Conservation (phyloP, 2,329 filamentous ascomycete genomes). For the Penicillium griseofulvum region DNA sequence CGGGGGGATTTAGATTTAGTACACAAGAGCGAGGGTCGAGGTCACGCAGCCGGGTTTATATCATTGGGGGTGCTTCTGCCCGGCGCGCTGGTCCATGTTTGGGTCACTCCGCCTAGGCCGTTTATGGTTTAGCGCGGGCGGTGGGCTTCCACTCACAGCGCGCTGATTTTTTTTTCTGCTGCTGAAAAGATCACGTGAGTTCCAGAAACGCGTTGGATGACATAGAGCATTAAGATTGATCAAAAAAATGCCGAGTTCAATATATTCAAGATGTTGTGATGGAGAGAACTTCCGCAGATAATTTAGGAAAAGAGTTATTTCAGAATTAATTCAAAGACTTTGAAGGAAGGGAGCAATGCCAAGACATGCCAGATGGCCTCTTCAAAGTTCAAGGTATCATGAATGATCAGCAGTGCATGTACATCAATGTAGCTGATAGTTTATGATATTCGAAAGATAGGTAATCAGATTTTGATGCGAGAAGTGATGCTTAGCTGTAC, state of each 20-base stretch:
- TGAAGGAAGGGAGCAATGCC: slow-evolving; percentile 19
- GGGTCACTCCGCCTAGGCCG: slow-evolving; percentile 33
- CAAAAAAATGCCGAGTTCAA: not conserved
- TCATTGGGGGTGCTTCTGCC: slow-evolving; percentile 42
- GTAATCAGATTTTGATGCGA: not conserved
- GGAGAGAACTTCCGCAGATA: not conserved
- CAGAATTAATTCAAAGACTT: not conserved
- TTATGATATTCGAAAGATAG: not conserved
- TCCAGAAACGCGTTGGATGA: slow-evolving; percentile 9
- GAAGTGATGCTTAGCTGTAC: too few species aligned
- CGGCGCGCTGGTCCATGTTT: slow-evolving; percentile 44
- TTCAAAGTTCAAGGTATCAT: slow-evolving; percentile 14
- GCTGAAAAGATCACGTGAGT: slow-evolving; percentile 18
- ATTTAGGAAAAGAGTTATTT: not conserved
- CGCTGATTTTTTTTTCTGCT: slow-evolving; percentile 23
- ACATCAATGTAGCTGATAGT: not conserved
- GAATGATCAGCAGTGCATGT: slow-evolving; percentile 15
- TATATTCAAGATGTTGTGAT: not conserved
- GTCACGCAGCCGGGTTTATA: slow-evolving; percentile 49
- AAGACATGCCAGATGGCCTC: slow-evolving; percentile 40
- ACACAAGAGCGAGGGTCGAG: slow-evolving; percentile 34
- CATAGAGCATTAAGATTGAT: slow-evolving; percentile 4
- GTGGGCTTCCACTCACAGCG: slow-evolving; percentile 28
- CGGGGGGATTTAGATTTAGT: slow-evolving; percentile 26
- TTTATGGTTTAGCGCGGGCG: slow-evolving; percentile 28